Evolutionary conservation across 163 green algal genomes (phyloP), one percentile per base, ranked within the genome.

Genomic region (Dunaliella salina): DNA sequence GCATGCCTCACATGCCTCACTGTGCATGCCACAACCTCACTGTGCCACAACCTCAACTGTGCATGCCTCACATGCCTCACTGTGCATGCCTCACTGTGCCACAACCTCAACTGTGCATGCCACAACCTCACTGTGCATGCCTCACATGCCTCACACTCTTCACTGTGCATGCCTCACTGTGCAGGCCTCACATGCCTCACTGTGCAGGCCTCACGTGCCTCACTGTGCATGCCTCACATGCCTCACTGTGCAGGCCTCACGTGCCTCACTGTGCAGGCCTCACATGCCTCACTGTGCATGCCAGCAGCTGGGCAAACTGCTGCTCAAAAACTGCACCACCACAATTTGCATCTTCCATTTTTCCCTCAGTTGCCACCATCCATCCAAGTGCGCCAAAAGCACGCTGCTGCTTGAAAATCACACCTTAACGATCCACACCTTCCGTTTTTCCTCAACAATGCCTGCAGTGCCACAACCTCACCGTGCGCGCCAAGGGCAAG

Each of bases 401-500:
- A n/a, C n/a, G n/a, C n/a, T n/a, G n/a, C n/a, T n/a, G n/a, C n/a
- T n/a, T n/a, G n/a, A n/a, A n/a, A n/a, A n/a, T n/a, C n/a, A n/a
- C n/a, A n/a, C n/a, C n/a, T n/a, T n/a, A n/a, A n/a, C n/a, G n/a
- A n/a, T n/a, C n/a, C n/a, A n/a, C n/a, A n/a, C n/a, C n/a, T n/a
- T n/a, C n/a, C n/a, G n/a, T n/a, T n/a, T n/a, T n/a, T n/a, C n/a
- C n/a, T n/a, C n/a, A n/a, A n/a, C n/a, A n/a, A n/a, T 75, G 63
- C 40, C 40, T 45, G 40, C 88, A 92, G 92, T 88, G 92, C 40
- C 93, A 98, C 88, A 98, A 97, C 89, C 89, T 99, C 84, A 98
- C 95, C 18, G 93, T 99, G 35, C 93, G 95, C 30, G 97, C 95
- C 84, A 98, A 98, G 89, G 97, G 97, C 40, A 99, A 99, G 94